phyloP scores from a whole-genome alignment of 352 stramenopile genomes.

The Thalassiosira exigua region DNA sequence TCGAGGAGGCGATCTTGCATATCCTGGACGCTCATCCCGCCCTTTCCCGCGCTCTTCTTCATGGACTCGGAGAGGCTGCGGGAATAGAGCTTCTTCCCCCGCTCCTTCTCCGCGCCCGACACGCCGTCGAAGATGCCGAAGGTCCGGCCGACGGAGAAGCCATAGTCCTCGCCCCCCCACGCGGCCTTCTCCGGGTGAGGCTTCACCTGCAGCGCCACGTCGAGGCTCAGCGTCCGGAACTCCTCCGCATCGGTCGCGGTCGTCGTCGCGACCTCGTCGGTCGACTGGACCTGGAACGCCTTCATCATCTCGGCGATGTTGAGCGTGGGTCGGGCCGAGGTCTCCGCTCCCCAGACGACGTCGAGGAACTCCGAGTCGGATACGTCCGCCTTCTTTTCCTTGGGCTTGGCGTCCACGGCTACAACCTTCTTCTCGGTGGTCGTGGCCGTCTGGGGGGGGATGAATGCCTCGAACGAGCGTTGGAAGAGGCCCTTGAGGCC shows the following conservation, averaged over 20 bases:
- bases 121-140: slow-evolving; percentile 86
- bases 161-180: slow-evolving; percentile 84
- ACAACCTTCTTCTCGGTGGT: slow-evolving; percentile 13
- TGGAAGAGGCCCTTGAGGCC: slow-evolving; percentile 53
- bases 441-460: slow-evolving; percentile 12
- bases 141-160: slow-evolving; percentile 68
- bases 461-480: slow-evolving; percentile 38
- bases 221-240: slow-evolving; percentile 47
- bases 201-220: slow-evolving; percentile 68
- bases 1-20: slow-evolving; percentile 66
- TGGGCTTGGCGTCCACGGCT: slow-evolving; percentile 21
- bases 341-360: slow-evolving; percentile 55
- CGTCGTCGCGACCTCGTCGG: slow-evolving; percentile 13
- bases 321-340: slow-evolving; percentile 36
- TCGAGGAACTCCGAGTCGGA: slow-evolving; percentile 57
- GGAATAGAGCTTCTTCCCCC: slow-evolving; percentile 80
- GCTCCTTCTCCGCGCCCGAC: slow-evolving; percentile 74
- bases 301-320: slow-evolving; percentile 64
- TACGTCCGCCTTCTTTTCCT: slow-evolving; percentile 38
- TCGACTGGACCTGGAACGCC: slow-evolving; percentile 48
- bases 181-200: slow-evolving; percentile 78
- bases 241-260: slow-evolving; percentile 7
- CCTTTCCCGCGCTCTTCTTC: slow-evolving; percentile 55
- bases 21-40: slow-evolving; percentile 61
- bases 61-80: slow-evolving; percentile 70